Evolutionary conservation across 768 basidiomycete genomes (phyloP), one percentile per base, ranked within the genome.

Genomic region (Clavulina sp.): DNA sequence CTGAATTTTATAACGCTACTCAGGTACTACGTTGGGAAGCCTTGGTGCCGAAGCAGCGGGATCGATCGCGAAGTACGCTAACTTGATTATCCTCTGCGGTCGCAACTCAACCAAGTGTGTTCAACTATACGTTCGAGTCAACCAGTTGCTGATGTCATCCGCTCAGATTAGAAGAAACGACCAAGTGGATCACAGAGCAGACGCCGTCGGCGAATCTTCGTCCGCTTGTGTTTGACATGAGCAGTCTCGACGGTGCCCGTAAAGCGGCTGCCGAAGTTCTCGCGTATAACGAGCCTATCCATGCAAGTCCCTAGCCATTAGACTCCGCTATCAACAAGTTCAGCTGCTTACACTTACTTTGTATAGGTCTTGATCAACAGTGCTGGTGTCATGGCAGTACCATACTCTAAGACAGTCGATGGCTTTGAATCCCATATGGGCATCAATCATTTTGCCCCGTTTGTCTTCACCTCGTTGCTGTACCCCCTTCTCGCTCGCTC

Each of bases 371-470:
- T 57, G 18, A 55, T 58, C 52, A 57, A 57, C 54, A 57, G 55
- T 28, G 43, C 43, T 46, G 53, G 51, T 0, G 54, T 36, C 13
- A 48, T 52, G 50, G 44, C 29, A 3, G 1, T 26, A 18, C 3
- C 34, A 2, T 28, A 30, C 26, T 21, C 33, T 5, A 4, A 19
- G 16, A 40, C 57, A 2, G 28, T 23, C 2, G 50, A 57, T 44
- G 57, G 52, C 26, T 51, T 48, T 47, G 57, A 57, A 41, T 3
- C 41, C 3, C 54, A 56, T 26, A 53, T 57, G 32, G 57, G 38
- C 3, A 38, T 44, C 2, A 53, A 56, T 50, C 54, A 56, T 32
- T 52, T 57, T 24, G 57, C 51, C 5, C 50, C 32, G 24, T 57
- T 57, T 48, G 32, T 56, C 32, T 53, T 57, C 48, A 57, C 57